Conservation (phyloP, 73 alveolate genomes). For the Effrenium voratum region DNA sequence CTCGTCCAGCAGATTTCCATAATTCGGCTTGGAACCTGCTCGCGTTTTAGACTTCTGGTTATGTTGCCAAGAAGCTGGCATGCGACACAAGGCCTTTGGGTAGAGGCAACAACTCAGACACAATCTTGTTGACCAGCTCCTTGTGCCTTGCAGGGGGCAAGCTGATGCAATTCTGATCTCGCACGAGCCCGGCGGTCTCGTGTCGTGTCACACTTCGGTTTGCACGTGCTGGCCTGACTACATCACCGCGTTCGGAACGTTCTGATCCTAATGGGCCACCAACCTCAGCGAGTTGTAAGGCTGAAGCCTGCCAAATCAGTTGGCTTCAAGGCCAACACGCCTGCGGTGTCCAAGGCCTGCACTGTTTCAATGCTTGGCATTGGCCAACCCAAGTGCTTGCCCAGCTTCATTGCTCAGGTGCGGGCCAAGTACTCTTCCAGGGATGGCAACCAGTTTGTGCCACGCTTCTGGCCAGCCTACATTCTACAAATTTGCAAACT, state of each 20-base stretch:
- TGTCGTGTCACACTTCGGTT: not conserved
- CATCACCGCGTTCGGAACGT: constrained; percentile 65
- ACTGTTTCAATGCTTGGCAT: too few relatives aligned
- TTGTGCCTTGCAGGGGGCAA: constrained; percentile 7
- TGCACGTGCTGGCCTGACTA: constrained; percentile 27
- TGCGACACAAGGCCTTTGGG: not conserved
- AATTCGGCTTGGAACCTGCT: constrained; percentile 20
- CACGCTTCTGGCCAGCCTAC: constrained; percentile 39
- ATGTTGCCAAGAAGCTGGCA: not conserved
- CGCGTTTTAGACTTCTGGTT: too few relatives aligned
- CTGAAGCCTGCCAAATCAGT: too few relatives aligned
- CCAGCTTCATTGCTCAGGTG: not conserved
- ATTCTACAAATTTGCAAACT: too few relatives aligned
- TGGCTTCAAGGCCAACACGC: too few relatives aligned
- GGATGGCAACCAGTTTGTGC: constrained; percentile 77
- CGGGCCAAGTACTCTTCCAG: constrained; percentile 69
- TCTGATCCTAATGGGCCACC: too few relatives aligned
- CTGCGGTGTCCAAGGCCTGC: too few relatives aligned
- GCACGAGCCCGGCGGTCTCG: not conserved
- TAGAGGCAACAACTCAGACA: constrained; percentile 52
- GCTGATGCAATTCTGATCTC: not conserved
- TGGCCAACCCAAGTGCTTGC: too few relatives aligned
- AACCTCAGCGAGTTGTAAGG: too few relatives aligned
- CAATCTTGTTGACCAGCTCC: constrained; percentile 48
- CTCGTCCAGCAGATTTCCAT: constrained; percentile 57